Conservation (phyloP, 805 yeast species). For the Hanseniaspora vineae region DNA sequence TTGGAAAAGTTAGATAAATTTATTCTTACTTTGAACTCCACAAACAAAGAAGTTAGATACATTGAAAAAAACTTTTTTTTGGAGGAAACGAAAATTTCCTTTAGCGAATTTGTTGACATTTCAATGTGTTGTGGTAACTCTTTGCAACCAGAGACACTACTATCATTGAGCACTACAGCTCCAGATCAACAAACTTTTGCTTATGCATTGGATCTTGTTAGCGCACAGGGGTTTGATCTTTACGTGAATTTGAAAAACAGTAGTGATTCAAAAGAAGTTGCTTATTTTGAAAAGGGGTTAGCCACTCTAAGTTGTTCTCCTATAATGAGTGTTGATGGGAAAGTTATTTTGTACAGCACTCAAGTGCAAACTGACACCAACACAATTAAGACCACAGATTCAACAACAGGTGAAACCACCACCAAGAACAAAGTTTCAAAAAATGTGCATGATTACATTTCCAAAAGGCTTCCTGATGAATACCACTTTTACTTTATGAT, state of each 20-base stretch:
- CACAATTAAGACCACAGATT: background rate
- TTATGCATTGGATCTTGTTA: constrained; percentile 27
- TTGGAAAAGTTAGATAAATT: constrained; percentile 51
- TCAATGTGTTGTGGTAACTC: constrained; percentile 70
- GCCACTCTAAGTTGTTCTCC: constrained; percentile 64
- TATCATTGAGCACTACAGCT: constrained; percentile 28
- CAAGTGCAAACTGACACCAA: constrained; percentile 2
- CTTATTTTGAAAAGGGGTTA: constrained; percentile 51
- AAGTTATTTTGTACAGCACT: constrained; percentile 38
- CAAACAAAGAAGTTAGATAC: constrained; percentile 50
- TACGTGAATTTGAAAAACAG: constrained; percentile 37
- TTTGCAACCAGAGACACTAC: constrained; percentile 53
- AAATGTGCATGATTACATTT: constrained; percentile 70
- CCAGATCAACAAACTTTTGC: constrained; percentile 19
- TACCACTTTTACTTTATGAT: constrained; percentile 66
- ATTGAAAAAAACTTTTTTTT: constrained; percentile 47
- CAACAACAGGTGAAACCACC: constrained; percentile 5
- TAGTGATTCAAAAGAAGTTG: constrained; percentile 27
- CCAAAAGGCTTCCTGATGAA: constrained; percentile 80
- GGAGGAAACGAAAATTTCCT: constrained; percentile 44
- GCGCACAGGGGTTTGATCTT: constrained; percentile 30
- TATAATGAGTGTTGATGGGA: constrained; percentile 54
- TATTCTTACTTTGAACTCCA: constrained; percentile 59
- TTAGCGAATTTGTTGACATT: constrained; percentile 61
- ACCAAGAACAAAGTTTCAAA: constrained; percentile 36